A percentile compares a stretch with the other conserved stretches of the same genome.
phyloP scores from a whole-genome alignment of 192 early-diverging fungal genomes.

The Coemansia sp. region DNA sequence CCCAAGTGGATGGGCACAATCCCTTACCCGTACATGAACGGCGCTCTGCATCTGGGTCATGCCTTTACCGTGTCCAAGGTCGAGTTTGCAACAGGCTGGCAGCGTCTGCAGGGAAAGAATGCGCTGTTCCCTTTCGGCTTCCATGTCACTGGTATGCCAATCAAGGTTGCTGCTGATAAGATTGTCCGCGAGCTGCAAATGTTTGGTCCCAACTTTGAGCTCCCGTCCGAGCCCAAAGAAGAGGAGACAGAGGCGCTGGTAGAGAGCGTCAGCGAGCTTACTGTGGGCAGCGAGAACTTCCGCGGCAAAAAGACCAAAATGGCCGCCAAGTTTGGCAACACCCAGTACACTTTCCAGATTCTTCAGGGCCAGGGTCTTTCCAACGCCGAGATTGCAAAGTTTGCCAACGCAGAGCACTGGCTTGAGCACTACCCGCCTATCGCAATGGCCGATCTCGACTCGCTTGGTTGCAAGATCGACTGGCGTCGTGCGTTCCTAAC shows the following conservation, averaged over 20 bases:
- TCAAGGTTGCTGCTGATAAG: slow-evolving; percentile 73
- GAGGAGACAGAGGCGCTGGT: slow-evolving; percentile 41
- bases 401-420: slow-evolving; percentile 91
- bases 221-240: slow-evolving; percentile 28
- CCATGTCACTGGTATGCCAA: slow-evolving; percentile 99
- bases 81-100: slow-evolving; percentile 94
- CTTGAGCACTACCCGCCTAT: slow-evolving; percentile 91
- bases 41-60: slow-evolving; percentile 91
- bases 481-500: slow-evolving; percentile 98
- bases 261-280: slow-evolving; percentile 48
- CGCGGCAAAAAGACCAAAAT: slow-evolving; percentile 76
- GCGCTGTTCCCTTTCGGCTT: slow-evolving; percentile 95
- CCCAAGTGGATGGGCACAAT: slow-evolving; percentile 96
- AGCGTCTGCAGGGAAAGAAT: slow-evolving; percentile 89
- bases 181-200: slow-evolving; percentile 54
- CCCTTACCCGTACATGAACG: slow-evolving; percentile 98
- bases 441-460: slow-evolving; percentile 75
- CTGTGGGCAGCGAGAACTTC: slow-evolving; percentile 49
- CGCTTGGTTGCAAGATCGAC: slow-evolving; percentile 82
- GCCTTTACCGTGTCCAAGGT: slow-evolving; percentile 95
- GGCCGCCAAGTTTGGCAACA: slow-evolving; percentile 78
- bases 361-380: slow-evolving; percentile 87
- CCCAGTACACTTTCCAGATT: slow-evolving; percentile 96
- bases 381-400: slow-evolving; percentile 86
- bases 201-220: slow-evolving; percentile 53